Conservation (phyloP, 2,329 filamentous ascomycete species). For the Immersiporthe knoxdaviesiana region DNA sequence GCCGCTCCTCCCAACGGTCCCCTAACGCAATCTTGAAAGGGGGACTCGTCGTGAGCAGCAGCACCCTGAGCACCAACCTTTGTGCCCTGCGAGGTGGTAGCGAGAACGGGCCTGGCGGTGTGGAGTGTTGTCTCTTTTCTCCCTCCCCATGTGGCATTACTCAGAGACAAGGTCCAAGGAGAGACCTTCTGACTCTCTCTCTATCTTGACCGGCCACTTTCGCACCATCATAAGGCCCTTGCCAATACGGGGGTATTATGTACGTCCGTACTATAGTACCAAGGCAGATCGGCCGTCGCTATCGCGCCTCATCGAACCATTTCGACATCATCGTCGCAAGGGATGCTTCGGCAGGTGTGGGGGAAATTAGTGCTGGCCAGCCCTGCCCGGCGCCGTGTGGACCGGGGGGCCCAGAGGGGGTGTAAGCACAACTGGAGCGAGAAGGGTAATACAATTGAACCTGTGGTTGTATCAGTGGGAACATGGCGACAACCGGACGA, state of each 20-base stretch:
- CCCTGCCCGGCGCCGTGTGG: no score
- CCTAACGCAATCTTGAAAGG: neutral
- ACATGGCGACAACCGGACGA: constrained; percentile 11
- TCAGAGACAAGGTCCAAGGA: neutral
- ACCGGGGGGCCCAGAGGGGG: neutral
- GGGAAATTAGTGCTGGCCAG: neutral
- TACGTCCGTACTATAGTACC: no score
- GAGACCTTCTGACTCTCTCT: neutral
- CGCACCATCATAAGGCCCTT: neutral
- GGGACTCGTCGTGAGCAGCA: neutral
- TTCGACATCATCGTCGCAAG: constrained; percentile 4
- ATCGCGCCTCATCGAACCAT: neutral
- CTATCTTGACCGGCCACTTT: neutral
- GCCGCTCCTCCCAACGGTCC: neutral
- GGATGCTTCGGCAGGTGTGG: neutral
- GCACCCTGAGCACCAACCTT: neutral
- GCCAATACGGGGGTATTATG: no score
- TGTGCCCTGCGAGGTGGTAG: neutral
- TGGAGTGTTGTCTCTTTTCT: neutral
- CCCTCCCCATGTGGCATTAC: no score
- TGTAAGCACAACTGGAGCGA: neutral
- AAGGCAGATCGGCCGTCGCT: neutral
- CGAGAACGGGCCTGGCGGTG: neutral
- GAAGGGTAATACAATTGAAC: neutral
- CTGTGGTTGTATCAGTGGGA: neutral